Percentiles rank a stretch among this genome's conserved stretches.
Evolutionary conservation across 2,329 filamentous ascomycete genomes (phyloP).

Genomic region (Neopestalotiopsis clavispora): DNA sequence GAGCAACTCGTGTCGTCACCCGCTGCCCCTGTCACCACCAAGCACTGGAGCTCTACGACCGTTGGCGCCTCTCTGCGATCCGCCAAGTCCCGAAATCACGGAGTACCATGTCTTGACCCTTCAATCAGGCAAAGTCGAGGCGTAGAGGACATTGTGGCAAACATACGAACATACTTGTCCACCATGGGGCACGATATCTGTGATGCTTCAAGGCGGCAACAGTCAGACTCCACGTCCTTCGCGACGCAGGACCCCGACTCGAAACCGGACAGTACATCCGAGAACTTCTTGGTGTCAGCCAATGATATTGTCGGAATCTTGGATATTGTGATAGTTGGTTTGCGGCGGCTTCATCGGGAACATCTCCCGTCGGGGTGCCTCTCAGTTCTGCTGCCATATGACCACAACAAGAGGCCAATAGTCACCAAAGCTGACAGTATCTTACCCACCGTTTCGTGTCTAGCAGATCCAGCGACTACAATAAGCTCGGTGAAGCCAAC

Average conservation of each 20-base stretch:
- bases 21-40: conserved; percentile 13
- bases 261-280: not conserved
- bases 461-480: conserved; percentile 35
- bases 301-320: conserved; percentile 35
- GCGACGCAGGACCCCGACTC: not conserved
- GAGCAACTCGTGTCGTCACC: conserved; percentile 11
- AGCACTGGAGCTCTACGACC: conserved; percentile 11
- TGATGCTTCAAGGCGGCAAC: not conserved
- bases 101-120: not conserved
- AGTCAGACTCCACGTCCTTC: not conserved
- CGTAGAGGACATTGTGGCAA: conserved; percentile 29
- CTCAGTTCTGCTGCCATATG: conserved; percentile 28
- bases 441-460: conserved; percentile 24
- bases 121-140: not conserved
- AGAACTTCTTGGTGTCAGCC: conserved; percentile 30
- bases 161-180: conserved; percentile 32
- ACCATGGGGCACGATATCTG: conserved; percentile 24
- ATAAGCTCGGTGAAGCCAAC: conserved; percentile 33
- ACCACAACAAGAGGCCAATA: conserved; percentile 23
- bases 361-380: conserved; percentile 21
- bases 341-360: conserved; percentile 27
- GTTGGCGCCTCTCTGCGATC: not conserved
- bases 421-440: conserved; percentile 26
- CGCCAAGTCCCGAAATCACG: not conserved
- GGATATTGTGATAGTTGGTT: conserved; percentile 33